Evolutionary conservation across 2,329 filamentous ascomycete species (phyloP).

Genomic region (Mycosphaerelloides madeirae): DNA sequence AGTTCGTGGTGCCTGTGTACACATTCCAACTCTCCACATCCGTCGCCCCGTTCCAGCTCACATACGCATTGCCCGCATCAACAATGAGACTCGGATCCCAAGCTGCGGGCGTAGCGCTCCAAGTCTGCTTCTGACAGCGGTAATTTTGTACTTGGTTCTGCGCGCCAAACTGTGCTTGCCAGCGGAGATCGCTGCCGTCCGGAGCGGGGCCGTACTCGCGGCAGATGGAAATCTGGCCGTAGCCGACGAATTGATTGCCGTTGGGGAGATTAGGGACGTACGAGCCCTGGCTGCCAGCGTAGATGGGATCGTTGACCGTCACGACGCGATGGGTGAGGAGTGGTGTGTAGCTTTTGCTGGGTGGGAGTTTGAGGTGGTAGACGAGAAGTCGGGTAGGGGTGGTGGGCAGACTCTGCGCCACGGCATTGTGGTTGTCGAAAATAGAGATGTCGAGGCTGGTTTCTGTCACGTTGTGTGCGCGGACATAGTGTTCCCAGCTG

Average conservation of each 20-base stretch:
- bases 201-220: slow-evolving; percentile 15
- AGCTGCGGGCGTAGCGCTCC: slow-evolving; percentile 19
- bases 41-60: slow-evolving; percentile 30
- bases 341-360: not conserved
- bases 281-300: slow-evolving; percentile 20
- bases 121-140: slow-evolving; percentile 21
- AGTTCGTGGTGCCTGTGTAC: slow-evolving; percentile 12
- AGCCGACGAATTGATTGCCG: slow-evolving; percentile 20
- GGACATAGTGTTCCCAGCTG: slow-evolving; percentile 23
- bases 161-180: slow-evolving; percentile 16
- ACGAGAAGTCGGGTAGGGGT: slow-evolving; percentile 14
- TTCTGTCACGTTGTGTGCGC: slow-evolving; percentile 19
- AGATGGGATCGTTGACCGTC: slow-evolving; percentile 5
- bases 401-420: slow-evolving; percentile 1
- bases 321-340: slow-evolving; percentile 3
- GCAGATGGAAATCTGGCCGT: slow-evolving; percentile 19
- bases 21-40: slow-evolving; percentile 25
- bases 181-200: slow-evolving; percentile 11
- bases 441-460: slow-evolving; percentile 13
- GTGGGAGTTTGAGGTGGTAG: slow-evolving; percentile 6
- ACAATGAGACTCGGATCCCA: slow-evolving; percentile 3
- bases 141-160: slow-evolving; percentile 19
- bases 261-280: slow-evolving; percentile 12
- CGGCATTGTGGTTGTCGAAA: slow-evolving; percentile 21
- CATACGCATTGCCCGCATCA: slow-evolving; percentile 13